A percentile compares a stretch with the other conserved stretches of the same genome.
phyloP scores from a whole-genome alignment of 148 eudicot genomes.

The Chenopodium album region DNA sequence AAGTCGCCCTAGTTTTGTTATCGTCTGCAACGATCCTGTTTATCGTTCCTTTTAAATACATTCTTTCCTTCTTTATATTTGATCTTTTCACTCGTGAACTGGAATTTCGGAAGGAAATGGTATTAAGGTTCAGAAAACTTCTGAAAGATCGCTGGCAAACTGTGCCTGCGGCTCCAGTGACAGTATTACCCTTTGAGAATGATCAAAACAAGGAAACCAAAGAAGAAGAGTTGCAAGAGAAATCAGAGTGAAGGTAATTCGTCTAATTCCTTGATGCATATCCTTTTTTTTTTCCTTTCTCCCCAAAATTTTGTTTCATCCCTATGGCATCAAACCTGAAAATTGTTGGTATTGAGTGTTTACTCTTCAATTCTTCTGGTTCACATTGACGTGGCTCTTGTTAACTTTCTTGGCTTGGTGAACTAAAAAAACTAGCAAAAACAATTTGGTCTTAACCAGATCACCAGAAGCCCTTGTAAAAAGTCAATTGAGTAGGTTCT shows the following conservation, averaged over 20 bases:
- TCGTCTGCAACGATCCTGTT: constrained; percentile 57
- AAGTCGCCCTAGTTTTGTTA: constrained; percentile 72
- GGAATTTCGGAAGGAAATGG: constrained; percentile 64
- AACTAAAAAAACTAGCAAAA: not conserved
- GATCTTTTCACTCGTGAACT: constrained; percentile 88
- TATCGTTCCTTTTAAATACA: constrained; percentile 70
- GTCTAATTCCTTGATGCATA: constrained; percentile 17
- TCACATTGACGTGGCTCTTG: not conserved
- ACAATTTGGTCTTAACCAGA: not conserved
- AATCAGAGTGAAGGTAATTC: constrained; percentile 30
- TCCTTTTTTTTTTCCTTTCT: not conserved
- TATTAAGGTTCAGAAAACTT: constrained; percentile 51
- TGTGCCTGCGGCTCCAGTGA: constrained; percentile 80
- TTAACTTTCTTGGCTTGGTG: not conserved
- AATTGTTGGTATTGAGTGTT: not conserved
- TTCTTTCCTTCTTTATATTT: constrained; percentile 57
- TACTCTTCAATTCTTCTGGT: not conserved
- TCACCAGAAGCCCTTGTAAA: not conserved
- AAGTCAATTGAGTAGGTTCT: not conserved
- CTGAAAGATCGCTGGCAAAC: constrained; percentile 89
- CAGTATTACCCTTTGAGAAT: constrained; percentile 64
- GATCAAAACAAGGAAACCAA: constrained; percentile 35
- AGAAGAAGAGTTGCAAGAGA: constrained; percentile 16
- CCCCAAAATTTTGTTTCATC: not conserved
- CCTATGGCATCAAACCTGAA: not conserved